Evolutionary conservation across 495 filamentous ascomycete genomes (phyloP).

Genomic region (Hapsidospora chrysogenum): DNA sequence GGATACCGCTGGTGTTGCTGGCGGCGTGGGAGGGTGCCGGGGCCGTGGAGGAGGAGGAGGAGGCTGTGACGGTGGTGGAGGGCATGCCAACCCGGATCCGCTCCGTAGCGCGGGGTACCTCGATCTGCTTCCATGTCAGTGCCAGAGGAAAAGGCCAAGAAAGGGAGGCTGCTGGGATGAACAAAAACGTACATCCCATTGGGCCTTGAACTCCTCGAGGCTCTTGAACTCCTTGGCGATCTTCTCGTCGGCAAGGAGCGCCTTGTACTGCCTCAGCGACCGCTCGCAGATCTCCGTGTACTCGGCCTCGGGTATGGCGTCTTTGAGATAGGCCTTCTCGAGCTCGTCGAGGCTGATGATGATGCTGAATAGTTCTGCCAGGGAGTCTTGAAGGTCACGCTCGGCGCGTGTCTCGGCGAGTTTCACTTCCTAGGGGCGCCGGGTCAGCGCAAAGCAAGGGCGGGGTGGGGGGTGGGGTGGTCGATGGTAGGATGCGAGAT

Average conservation of each 20-base stretch:
- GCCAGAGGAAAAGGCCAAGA: no score
- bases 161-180: not conserved
- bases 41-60: conserved; percentile 16
- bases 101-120: conserved; percentile 87
- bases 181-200: conserved; percentile 59
- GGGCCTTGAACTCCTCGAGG: conserved; percentile 81
- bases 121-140: conserved; percentile 40
- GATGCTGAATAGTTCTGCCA: conserved; percentile 95
- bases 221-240: conserved; percentile 72
- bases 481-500: conserved; percentile 6
- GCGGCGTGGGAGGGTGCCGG: conserved; percentile 6
- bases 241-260: conserved; percentile 71
- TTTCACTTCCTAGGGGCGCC: conserved; percentile 80
- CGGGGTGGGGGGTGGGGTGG: not conserved
- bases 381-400: conserved; percentile 84
- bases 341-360: conserved; percentile 89
- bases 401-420: conserved; percentile 69
- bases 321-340: conserved; percentile 92
- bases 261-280: conserved; percentile 92
- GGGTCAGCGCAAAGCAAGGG: not conserved
- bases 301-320: conserved; percentile 77
- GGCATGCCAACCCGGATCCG: conserved; percentile 77
- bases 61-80: conserved; percentile 40
- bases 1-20: conserved; percentile 13
- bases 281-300: conserved; percentile 93